Base-by-base conservation (phyloP, 2,329 filamentous ascomycete genomes). In the Xylariaceae sp. region DNA sequence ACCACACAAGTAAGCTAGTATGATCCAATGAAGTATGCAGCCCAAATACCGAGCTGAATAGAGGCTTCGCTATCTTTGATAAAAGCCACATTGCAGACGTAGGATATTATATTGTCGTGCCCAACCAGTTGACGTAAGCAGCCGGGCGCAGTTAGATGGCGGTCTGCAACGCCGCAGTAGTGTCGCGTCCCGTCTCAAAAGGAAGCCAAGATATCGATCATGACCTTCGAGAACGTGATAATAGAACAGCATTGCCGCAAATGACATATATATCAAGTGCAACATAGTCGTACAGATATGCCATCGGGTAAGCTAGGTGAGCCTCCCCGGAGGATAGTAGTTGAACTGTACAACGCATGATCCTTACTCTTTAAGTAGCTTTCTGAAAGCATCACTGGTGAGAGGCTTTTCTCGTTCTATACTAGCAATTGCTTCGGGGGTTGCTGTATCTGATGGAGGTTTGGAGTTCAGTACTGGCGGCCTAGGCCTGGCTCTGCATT, bases 31-130 rank as follows among this genome's bases (percentile, higher is more conserved):
- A 35, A 15, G 15, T 15, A 26, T 6, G 18, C 18, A 33, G 23
- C 15, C 32, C 37, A 18, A 30, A 36, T 43, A 32, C 42, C 32
- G 37, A 30, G 11, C 5, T 36, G 16, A 20, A 27, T 29, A 42
- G 43, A 18, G 42, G 39, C 46, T 32, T 51, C 35, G 20, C 40
- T 4, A 44, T 11, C 13, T 46, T 21, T 8, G n/a, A 15, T 32
- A 43, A 46, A 36, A 51, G 51, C 51, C 55, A 48, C 46, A 10
- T 6, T 51, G 32, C 27, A 39, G 40, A 53, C 41, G 50, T n/a
- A n/a, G 50, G 20, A 27, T 40, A 18, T 15, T 23, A 43, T 33
- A 16, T 20, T 2, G 6, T 15, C 5, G 10, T 11, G 18, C 16
- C 26, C 37, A 30, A 3, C 20, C 6, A 29, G 26, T 46, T 56